A percentile compares a stretch with the other conserved stretches of the same genome.
These are phyloP conservation scores for Pisolithus orientalis DNA, from an alignment of 768 basidiomycete genomes.

Conservation along the genomic window DNA sequence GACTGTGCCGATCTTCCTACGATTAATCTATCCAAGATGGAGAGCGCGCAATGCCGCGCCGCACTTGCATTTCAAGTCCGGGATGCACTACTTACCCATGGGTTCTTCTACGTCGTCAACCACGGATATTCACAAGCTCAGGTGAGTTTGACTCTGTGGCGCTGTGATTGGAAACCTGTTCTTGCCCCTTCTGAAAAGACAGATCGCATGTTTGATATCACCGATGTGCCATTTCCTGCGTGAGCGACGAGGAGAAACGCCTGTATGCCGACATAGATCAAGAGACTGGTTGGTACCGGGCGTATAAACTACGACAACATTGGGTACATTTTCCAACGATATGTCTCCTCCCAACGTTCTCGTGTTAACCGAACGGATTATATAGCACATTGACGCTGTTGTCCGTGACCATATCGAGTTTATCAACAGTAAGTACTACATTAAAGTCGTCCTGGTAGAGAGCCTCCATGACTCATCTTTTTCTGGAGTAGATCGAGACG, in stretches of 20 bases:
- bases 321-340: conserved; percentile 29
- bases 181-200: conserved; percentile 29
- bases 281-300: conserved; percentile 43
- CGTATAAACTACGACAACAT: conserved; percentile 46
- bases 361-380: neutral
- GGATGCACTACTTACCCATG: conserved; percentile 40
- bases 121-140: conserved; percentile 36
- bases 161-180: neutral
- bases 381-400: conserved; percentile 54
- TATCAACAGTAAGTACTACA: conserved; percentile 45
- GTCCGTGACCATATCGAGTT: conserved; percentile 59
- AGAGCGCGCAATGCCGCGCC: conserved; percentile 31
- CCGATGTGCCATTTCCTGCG: conserved; percentile 39
- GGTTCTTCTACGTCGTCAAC: conserved; percentile 38
- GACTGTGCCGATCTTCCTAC: conserved; percentile 46
- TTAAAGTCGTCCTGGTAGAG: no score
- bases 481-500: conserved; percentile 43
- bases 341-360: neutral
- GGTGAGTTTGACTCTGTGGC: conserved; percentile 8
- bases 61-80: conserved; percentile 34
- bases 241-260: conserved; percentile 39
- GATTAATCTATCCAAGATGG: conserved; percentile 42
- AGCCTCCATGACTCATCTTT: no score
- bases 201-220: conserved; percentile 43
- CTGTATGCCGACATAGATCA: conserved; percentile 31